Evolutionary conservation across 345 rosid species (phyloP).

Genomic region (Populus nigra): DNA sequence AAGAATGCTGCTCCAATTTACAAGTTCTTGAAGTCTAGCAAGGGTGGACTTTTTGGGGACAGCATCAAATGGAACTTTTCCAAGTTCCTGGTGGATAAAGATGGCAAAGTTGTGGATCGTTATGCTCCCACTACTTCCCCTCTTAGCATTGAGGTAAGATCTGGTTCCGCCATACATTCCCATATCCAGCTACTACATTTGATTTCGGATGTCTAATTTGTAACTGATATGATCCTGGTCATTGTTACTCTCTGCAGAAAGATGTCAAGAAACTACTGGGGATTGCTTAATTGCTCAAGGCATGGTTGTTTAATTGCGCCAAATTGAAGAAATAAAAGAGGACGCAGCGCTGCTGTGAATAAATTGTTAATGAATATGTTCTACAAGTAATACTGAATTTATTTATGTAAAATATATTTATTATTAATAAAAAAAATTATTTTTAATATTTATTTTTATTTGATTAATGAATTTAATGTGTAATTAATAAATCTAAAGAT

Average conservation of each 20-base stretch:
- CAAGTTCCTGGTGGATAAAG: slow-evolving; percentile 78
- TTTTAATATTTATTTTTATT: too few relatives aligned
- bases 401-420: too few relatives aligned
- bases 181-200: background rate
- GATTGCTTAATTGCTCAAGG: slow-evolving; percentile 4
- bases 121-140: slow-evolving; percentile 94
- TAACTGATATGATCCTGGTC: background rate
- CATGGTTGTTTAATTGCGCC: background rate
- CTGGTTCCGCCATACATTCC: background rate
- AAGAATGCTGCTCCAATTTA: slow-evolving; percentile 66
- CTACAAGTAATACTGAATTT: too few relatives aligned
- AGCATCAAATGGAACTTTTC: slow-evolving; percentile 84
- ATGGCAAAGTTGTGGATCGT: slow-evolving; percentile 72
- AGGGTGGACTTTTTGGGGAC: slow-evolving; percentile 72
- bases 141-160: slow-evolving; percentile 77
- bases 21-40: slow-evolving; percentile 80
- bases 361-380: background rate
- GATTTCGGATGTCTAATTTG: background rate
- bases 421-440: too few relatives aligned
- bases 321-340: background rate
- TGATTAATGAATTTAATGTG: too few relatives aligned
- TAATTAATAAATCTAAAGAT: too few relatives aligned
- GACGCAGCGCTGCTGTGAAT: background rate
- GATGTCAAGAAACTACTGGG: slow-evolving; percentile 66
- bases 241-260: slow-evolving; percentile 47